A percentile compares a stretch with the other conserved stretches of the same genome.
phyloP scores from a whole-genome alignment of 306 rosid species.

The Pyrus bretschneideri region DNA sequence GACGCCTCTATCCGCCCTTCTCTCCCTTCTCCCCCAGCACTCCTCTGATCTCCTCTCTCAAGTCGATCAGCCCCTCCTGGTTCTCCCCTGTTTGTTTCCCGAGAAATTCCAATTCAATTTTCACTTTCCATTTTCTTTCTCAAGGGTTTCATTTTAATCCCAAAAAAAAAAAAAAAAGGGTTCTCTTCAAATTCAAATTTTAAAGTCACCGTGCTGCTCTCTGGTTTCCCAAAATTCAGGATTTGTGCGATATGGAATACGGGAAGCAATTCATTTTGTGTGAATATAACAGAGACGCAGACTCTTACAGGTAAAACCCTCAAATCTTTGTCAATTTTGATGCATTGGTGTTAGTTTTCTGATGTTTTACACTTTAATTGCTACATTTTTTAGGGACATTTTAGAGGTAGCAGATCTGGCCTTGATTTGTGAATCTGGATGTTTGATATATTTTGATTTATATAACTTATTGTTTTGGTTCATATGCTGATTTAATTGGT shows the following conservation, averaged over 20 bases:
- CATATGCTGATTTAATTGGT: background rate
- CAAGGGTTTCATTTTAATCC: background rate
- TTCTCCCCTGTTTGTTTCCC: conserved; percentile 1
- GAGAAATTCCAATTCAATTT: background rate
- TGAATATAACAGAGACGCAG: conserved; percentile 95
- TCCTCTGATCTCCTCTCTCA: conserved; percentile 94
- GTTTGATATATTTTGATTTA: background rate
- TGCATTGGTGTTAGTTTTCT: background rate
- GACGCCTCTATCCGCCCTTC: conserved; percentile 87
- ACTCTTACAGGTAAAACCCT: conserved; percentile 64
- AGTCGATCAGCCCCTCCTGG: conserved; percentile 99
- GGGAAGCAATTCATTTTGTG: conserved; percentile 90
- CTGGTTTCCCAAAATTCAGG: conserved; percentile 31
- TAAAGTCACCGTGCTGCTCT: background rate
- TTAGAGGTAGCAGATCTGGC: background rate
- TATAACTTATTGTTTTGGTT: background rate
- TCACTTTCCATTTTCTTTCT: background rate
- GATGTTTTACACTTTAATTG: background rate
- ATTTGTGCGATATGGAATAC: conserved; percentile 48
- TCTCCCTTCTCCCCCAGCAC: conserved; percentile 75
- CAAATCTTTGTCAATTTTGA: background rate
- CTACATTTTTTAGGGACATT: background rate
- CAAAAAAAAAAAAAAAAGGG: background rate
- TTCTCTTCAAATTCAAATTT: background rate
- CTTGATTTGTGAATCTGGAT: background rate